These are phyloP conservation scores for Sugiyamaella qingdaonensis DNA, from an alignment of 805 yeast genomes.

Conservation along the genomic window DNA sequence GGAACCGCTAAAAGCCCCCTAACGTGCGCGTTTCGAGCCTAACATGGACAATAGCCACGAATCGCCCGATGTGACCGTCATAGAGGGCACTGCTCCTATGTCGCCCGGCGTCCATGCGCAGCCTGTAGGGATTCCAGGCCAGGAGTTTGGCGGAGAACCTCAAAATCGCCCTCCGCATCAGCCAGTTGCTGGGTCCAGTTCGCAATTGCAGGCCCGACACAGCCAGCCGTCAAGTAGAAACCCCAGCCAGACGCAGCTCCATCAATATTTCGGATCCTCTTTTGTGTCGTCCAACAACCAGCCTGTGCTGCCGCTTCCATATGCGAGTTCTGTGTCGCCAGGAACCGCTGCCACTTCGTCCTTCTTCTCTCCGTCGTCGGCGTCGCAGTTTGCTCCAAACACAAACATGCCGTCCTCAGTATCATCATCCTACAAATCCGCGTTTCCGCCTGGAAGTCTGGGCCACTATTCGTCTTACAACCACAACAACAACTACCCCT, in stretches of 20 bases:
- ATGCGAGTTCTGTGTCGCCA: conserved; percentile 7
- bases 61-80: conserved; percentile 9
- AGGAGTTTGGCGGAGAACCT: neutral
- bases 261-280: neutral
- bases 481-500: conserved; percentile 1
- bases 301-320: conserved; percentile 4
- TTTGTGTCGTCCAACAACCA: conserved; percentile 1
- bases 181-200: neutral
- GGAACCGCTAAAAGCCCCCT: too few relatives aligned
- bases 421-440: conserved; percentile 26
- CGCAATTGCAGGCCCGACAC: neutral
- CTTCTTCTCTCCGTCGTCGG: conserved; percentile 26
- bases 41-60: neutral
- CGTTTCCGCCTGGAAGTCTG: conserved; percentile 17
- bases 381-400: conserved; percentile 25
- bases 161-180: neutral
- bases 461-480: conserved; percentile 11
- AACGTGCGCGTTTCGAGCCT: too few relatives aligned
- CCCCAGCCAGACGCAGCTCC: neutral
- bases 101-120: conserved; percentile 9
- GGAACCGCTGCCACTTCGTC: conserved; percentile 21
- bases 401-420: conserved; percentile 30
- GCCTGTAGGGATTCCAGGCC: conserved; percentile 18
- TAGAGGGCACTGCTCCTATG: conserved; percentile 9
- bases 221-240: neutral